These are phyloP conservation scores for Musa schizocarpa DNA, from an alignment of 176 grass and related monocot species.

Conservation along the genomic window DNA sequence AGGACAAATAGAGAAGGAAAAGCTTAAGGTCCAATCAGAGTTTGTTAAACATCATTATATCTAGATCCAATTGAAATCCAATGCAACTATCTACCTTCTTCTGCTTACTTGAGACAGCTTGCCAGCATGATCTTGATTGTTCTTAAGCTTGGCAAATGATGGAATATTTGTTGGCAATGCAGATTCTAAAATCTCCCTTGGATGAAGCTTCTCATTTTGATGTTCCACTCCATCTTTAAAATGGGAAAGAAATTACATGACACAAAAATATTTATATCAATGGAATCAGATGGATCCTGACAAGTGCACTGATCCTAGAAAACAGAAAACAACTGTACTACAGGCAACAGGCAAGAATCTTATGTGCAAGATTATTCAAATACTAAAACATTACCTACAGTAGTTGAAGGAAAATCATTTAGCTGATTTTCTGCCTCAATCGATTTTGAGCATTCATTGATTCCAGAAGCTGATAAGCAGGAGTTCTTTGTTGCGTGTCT, in stretches of 20 bases:
- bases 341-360: neutral
- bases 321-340: slow-evolving; percentile 13
- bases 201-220: slow-evolving; percentile 20
- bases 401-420: slow-evolving; percentile 25
- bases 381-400: slow-evolving; percentile 18
- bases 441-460: slow-evolving; percentile 16
- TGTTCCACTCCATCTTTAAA: slow-evolving; percentile 27
- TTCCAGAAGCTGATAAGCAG: slow-evolving; percentile 24
- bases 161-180: slow-evolving; percentile 17
- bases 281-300: neutral
- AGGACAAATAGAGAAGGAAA: slow-evolving; percentile 1
- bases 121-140: slow-evolving; percentile 21
- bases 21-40: neutral
- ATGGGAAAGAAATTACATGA: neutral
- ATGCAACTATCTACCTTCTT: slow-evolving; percentile 34
- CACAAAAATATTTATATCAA: neutral
- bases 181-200: slow-evolving; percentile 22
- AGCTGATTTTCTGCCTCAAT: slow-evolving; percentile 15
- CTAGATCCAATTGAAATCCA: slow-evolving; percentile 10
- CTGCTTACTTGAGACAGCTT: slow-evolving; percentile 24
- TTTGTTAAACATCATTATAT: neutral
- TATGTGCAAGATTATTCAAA: slow-evolving; percentile 1
- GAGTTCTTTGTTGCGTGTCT: slow-evolving; percentile 26
- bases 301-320: slow-evolving; percentile 6
- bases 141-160: slow-evolving; percentile 19